Base-by-base conservation (phyloP, 257 asterid species). In the Salvia rosmarinus region DNA sequence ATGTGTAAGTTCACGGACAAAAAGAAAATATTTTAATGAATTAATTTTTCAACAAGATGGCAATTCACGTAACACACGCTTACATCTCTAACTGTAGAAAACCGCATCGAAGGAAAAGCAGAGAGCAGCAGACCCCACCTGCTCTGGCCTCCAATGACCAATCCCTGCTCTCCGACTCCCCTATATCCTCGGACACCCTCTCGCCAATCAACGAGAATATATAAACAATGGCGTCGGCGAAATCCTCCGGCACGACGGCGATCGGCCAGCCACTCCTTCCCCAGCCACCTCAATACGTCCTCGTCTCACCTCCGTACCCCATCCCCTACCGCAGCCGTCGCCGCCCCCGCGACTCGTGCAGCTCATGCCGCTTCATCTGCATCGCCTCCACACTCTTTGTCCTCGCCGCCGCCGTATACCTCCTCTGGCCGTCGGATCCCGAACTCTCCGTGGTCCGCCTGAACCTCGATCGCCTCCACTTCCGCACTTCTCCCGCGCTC, bases 361-460 rank as follows among this genome's bases (percentile, higher is more conserved):
- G 67, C 19, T 61, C 34, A 11, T 77, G 83, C 56, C 64, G 72
- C 37, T 6, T 77, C 34, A 42, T 75, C 81, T 83, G 82, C 79
- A 43, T 72, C 77, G 57, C 77, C 39, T 16, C 72, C 60, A 56
- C 69, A 19, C 39, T 87, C 71, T 68, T 89, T 60, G 42, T 85
- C 86, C 74, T 88, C 78, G 70, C 50, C 63, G 82, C 88, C 46
- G 83, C 85, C 58, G 62, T 51, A 23, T 88, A 82, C 76, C 64
- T 92, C 61, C 73, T 92, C 54, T 92, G 89, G 90, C 98, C 98
- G 3, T 92, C 96, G 54, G 89, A 90, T 57, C 98, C 98, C 2
- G 71, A 85, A 1, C 77, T 92, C 77, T 82, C 94, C 61, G 47
- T 92, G 57, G 85, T 77, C 23, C 92, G 91, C 43, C 78, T 90